Evolutionary conservation across 768 basidiomycete species (phyloP).

Genomic region (Lentinula guzmanii): DNA sequence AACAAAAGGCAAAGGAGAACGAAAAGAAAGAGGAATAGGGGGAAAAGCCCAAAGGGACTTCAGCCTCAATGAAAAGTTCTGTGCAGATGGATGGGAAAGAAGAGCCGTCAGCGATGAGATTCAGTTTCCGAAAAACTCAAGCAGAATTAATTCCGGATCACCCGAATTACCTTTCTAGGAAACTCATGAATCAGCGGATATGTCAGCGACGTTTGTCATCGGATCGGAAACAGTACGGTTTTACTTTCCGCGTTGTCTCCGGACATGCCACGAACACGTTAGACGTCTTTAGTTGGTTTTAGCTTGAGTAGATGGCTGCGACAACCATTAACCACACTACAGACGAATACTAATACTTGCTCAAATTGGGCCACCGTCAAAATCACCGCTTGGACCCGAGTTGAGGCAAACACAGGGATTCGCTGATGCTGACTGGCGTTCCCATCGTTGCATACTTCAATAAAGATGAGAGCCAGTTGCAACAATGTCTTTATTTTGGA

Average conservation of each 20-base stretch:
- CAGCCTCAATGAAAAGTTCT: not conserved
- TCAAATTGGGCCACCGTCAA: no score
- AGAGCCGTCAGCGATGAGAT: not conserved
- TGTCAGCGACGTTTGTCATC: not conserved
- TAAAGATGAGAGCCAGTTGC: no score
- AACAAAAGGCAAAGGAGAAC: not conserved
- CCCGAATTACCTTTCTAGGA: not conserved
- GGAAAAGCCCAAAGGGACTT: not conserved
- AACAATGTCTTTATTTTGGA: no score
- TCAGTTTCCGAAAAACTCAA: not conserved
- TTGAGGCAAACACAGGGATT: no score
- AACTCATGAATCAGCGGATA: not conserved
- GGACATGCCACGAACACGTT: not conserved
- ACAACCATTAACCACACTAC: no score
- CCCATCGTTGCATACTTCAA: no score
- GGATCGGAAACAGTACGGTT: not conserved
- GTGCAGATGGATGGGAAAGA: not conserved
- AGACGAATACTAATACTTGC: no score
- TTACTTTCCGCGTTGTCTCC: not conserved
- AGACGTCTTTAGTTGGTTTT: no score
- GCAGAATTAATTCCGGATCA: not conserved
- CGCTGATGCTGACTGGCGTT: no score
- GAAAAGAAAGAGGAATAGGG: not conserved
- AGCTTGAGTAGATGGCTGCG: no score
- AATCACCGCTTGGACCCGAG: no score